Base-by-base conservation (phyloP, 2,329 filamentous ascomycete genomes). In the Beauveria medogensis region DNA sequence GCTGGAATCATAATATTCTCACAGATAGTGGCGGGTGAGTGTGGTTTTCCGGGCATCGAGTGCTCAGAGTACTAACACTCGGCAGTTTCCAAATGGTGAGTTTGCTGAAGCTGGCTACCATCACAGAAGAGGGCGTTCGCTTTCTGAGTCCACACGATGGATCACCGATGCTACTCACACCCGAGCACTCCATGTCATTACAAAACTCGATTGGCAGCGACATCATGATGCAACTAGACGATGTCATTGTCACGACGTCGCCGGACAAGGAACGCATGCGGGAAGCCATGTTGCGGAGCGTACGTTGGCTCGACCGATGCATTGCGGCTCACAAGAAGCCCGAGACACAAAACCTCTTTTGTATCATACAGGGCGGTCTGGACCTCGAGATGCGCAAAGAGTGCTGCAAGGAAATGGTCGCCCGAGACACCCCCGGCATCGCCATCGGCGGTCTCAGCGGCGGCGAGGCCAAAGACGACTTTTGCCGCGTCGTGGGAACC, bases 191-290 rank as follows among this genome's bases (percentile, higher is more conserved):
- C 0, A 97, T 99, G 68, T 88, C 87, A 12, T 82, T 99, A 3
- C 94, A 99, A 73, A 97, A 99, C 75, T 93, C 89, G 59, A 99
- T 99, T 69, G 94, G 94, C 65, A 96, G 91, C 65, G 94, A 99
- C 75, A 97, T 99, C 68, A 97, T 97, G 66, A 99, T 99, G 95
- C 95, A 99, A 75, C 86, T 99, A 4, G 94, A 99, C 78, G 95
- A 99, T 74, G 95, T 99, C 16, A 89, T 99, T 56, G 93, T 92
- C 34, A 97, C 94, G 0, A 99, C 94, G 0, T 97, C 92, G 0
- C 93, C 93, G 0, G 94, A 99, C 73, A 80, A 84, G 60, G 87
- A 80, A 22, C 88, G 95, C 58, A 97, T 99, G 85, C 85, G 88
- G 64, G 91, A 96, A 74, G 94, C 94, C 55, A 97, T 97, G 92